phyloP scores from a whole-genome alignment of 2,329 filamentous ascomycete genomes.

The Tolypocladium tundrense region DNA sequence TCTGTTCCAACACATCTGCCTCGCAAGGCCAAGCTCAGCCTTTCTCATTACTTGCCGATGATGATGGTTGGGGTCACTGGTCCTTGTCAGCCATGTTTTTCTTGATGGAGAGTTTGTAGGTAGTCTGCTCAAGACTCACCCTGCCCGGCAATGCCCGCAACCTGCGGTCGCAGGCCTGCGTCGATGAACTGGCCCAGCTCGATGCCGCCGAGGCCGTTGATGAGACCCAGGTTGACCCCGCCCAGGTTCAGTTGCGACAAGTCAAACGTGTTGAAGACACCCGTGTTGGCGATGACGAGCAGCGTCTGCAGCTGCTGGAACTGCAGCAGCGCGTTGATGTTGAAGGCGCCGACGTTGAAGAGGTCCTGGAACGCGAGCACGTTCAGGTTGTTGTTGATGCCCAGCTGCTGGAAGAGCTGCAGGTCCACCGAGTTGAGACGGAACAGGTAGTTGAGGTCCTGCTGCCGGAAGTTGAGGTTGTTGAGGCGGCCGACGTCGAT shows the following conservation, averaged over 20 bases:
- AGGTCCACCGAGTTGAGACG: conserved; percentile 35
- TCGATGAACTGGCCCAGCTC: conserved; percentile 20
- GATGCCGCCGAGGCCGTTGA: conserved; percentile 14
- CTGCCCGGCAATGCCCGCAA: background rate
- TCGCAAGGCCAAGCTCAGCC: background rate
- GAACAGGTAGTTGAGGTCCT: conserved; percentile 35
- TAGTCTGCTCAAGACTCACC: background rate
- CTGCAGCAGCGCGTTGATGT: conserved; percentile 28
- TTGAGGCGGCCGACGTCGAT: conserved; percentile 30
- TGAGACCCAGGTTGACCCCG: conserved; percentile 18
- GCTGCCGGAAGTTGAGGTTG: conserved; percentile 27
- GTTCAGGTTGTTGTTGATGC: conserved; percentile 34
- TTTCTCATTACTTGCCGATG: background rate
- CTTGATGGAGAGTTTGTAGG: background rate
- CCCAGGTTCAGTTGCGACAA: conserved; percentile 15
- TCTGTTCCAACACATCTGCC: background rate
- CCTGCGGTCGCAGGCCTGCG: conserved; percentile 13
- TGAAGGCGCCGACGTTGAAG: conserved; percentile 29
- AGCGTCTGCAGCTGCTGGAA: conserved; percentile 30
- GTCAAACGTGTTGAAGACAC: conserved; percentile 19
- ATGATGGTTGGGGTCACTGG: background rate
- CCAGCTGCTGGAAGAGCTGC: conserved; percentile 26
- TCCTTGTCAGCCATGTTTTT: background rate
- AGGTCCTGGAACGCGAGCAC: conserved; percentile 29
- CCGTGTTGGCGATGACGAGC: conserved; percentile 19